phyloP scores from a whole-genome alignment of 1,284 basidiomycete genomes.

The Pisolithus thermaeus region DNA sequence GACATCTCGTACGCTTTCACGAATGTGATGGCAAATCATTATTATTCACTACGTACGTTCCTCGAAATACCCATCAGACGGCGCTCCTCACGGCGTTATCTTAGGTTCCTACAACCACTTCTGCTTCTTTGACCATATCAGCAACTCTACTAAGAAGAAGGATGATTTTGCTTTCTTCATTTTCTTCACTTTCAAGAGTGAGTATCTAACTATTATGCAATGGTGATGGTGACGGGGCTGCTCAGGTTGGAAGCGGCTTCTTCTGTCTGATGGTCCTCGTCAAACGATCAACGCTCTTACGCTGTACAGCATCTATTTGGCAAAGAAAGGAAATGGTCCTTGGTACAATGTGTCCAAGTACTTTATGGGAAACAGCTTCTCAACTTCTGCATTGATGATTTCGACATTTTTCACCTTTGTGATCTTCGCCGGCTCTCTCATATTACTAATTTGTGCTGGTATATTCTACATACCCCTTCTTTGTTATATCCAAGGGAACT shows the following conservation, averaged over 20 bases:
- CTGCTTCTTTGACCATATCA: slow-evolving; percentile 97
- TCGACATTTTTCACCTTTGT: slow-evolving; percentile 88
- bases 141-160: slow-evolving; percentile 90
- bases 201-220: slow-evolving; percentile 21
- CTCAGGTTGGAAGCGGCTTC: slow-evolving; percentile 89
- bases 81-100: slow-evolving; percentile 3
- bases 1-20: slow-evolving; percentile 98
- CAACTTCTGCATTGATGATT: slow-evolving; percentile 81
- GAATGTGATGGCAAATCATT: slow-evolving; percentile 95
- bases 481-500: slow-evolving; percentile 92
- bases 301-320: slow-evolving; percentile 85
- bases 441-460: slow-evolving; percentile 79
- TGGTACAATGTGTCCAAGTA: slow-evolving; percentile 70
- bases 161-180: slow-evolving; percentile 99
- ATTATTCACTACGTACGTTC: slow-evolving; percentile 82
- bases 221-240: slow-evolving; percentile 10
- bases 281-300: slow-evolving; percentile 96
- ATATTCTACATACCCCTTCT: slow-evolving; percentile 90
- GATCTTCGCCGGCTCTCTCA: slow-evolving; percentile 80
- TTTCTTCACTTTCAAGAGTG: slow-evolving; percentile 99
- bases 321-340: slow-evolving; percentile 59
- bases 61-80: not conserved
- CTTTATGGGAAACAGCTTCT: slow-evolving; percentile 60
- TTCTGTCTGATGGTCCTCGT: slow-evolving; percentile 95
- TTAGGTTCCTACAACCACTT: slow-evolving; percentile 93